These are phyloP conservation scores for Fraxinus cuspidata DNA, from an alignment of 257 asterid species.

Conservation along the genomic window DNA sequence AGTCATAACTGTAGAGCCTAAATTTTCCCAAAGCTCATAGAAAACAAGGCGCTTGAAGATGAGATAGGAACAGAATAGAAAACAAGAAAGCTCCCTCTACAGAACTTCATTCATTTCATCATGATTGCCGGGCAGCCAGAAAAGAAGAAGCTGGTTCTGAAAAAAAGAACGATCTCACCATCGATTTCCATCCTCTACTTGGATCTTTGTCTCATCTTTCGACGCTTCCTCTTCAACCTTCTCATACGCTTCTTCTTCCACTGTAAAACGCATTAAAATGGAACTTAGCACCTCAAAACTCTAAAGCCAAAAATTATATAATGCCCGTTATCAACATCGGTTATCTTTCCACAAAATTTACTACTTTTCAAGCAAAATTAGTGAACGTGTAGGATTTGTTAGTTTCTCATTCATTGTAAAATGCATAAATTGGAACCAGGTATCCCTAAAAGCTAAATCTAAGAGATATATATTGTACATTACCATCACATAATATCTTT, in stretches of 20 bases:
- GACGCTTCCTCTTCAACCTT: constrained; percentile 15
- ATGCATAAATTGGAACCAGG: too few species aligned
- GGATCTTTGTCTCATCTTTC: constrained; percentile 10
- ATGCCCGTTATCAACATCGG: background rate
- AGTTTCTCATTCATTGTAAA: background rate
- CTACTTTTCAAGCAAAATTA: background rate
- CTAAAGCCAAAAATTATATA: background rate
- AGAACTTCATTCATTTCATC: background rate
- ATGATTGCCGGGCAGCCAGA: background rate
- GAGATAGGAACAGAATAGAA: background rate
- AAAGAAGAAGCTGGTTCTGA: background rate
- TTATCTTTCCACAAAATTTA: background rate
- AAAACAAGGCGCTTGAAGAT: background rate
- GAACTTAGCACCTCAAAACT: background rate
- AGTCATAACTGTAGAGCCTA: background rate
- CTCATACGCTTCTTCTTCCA: constrained; percentile 22
- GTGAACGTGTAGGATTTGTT: background rate
- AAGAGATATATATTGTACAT: too few species aligned
- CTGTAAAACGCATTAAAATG: constrained; percentile 8
- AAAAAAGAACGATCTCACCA: background rate
- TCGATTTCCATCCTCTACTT: constrained; percentile 1
- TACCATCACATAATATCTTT: too few species aligned
- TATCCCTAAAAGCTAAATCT: too few species aligned
- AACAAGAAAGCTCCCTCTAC: background rate
- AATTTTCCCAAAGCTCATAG: background rate